Base-by-base conservation (phyloP, 2,329 filamentous ascomycete species). In the Hansfordia pulvinata region DNA sequence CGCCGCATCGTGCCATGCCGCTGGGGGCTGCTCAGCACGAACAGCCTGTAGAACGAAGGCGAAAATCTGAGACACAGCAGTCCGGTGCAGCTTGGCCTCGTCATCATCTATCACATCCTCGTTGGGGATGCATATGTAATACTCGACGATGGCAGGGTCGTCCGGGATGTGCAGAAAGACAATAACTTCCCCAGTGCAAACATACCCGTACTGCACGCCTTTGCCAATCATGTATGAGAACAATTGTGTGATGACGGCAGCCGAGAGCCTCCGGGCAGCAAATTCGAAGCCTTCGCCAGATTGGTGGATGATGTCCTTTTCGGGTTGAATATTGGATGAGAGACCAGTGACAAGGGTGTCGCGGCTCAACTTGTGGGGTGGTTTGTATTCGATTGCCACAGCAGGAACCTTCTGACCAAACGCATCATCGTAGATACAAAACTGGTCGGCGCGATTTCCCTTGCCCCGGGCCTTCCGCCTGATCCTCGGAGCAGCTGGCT, bases 211-310 rank as follows among this genome's bases (percentile, higher is more conserved):
- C 25, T 38, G 38, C 10, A 50, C 45, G 19, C 44, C 37, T 24
- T 50, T 53, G 18, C 42, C 38, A 4, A 55, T 34, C 40, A 56
- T 56, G 25, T 53, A 53, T 6, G 48, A 54, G 36, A 56, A 58
- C 6, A 58, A 43, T 32, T 56, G 44, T 3, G 47, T 56, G 6
- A 58, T 30, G 13, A 53, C 47, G 14, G 52, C 51, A 11, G 51
- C 40, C 20, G 38, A 30, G 16, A 58, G 49, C n/a, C 20, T 8
- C 31, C 25, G 49, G 0, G 47, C 37, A 7, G 32, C 25, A 12
- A 53, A 53, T 8, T 11, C 23, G 18, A 46, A 50, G 21, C 30
- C 42, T 5, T 50, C 23, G 10, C 43, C 43, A 5, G 50, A 35
- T 27, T 47, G 22, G 31, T 53, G 42, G 30, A 57, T 49, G 2